Percentiles rank a stretch among this genome's conserved stretches.
Evolutionary conservation across 176 grass and related monocot species (phyloP).

Genomic region (Aegilops sharonensis): DNA sequence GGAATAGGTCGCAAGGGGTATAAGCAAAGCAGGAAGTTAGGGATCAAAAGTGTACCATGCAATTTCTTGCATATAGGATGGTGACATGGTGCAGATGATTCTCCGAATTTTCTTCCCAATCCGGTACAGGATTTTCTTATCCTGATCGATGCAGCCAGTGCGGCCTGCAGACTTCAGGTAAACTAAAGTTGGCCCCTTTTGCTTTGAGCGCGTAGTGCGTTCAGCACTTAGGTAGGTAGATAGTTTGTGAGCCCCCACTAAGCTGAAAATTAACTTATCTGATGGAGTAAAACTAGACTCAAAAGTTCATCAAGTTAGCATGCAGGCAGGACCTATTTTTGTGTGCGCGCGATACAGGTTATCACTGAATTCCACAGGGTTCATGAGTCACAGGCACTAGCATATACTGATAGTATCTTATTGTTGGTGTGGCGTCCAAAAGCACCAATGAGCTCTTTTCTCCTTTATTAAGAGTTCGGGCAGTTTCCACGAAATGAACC

Average conservation of each 20-base stretch:
- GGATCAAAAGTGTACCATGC: background rate
- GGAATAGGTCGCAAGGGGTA: background rate
- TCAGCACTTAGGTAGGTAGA: conserved; percentile 30
- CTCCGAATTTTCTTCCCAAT: conserved; percentile 7
- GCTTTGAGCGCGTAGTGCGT: conserved; percentile 21
- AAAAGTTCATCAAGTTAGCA: background rate
- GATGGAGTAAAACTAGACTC: conserved; percentile 16
- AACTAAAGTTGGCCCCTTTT: conserved; percentile 23
- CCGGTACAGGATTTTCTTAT: background rate
- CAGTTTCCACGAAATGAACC: background rate
- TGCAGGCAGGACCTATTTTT: background rate
- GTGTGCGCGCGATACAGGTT: background rate
- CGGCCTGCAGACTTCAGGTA: background rate
- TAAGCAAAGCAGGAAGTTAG: background rate
- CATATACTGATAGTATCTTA: background rate
- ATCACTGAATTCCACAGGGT: conserved; percentile 25
- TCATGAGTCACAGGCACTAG: conserved; percentile 20
- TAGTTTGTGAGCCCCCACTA: conserved; percentile 30
- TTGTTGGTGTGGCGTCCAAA: background rate
- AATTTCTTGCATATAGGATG: conserved; percentile 22
- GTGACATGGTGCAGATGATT: conserved; percentile 29
- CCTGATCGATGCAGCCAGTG: background rate
- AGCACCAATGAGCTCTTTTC: background rate
- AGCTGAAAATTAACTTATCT: conserved; percentile 24
- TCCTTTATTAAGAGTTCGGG: background rate